Evolutionary conservation across 306 rosid genomes (phyloP).

Genomic region (Luffa acutangula): DNA sequence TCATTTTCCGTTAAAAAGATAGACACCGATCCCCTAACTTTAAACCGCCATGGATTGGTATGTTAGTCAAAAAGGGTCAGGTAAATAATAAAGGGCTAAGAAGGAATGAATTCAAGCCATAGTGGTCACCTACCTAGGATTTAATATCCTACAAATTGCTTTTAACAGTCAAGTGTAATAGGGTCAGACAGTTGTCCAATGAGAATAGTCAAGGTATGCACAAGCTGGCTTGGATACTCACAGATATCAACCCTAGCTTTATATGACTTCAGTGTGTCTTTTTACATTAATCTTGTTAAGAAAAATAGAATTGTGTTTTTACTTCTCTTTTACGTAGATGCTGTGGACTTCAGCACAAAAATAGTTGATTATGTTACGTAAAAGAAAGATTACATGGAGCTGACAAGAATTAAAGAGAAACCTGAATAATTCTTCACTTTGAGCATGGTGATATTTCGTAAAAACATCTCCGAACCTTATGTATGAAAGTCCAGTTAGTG

Average conservation of each 20-base stretch:
- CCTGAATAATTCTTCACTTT: slow-evolving; percentile 78
- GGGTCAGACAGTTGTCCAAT: too few relatives aligned
- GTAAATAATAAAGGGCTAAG: too few relatives aligned
- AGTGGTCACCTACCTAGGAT: too few relatives aligned
- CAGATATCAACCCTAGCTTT: background rate
- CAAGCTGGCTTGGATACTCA: too few relatives aligned
- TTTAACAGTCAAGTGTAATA: too few relatives aligned
- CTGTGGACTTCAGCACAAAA: background rate
- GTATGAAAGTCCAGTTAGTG: slow-evolving; percentile 60
- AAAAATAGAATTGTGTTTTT: background rate
- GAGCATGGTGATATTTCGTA: slow-evolving; percentile 59
- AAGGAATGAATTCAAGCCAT: too few relatives aligned
- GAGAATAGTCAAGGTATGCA: too few relatives aligned
- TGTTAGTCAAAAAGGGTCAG: too few relatives aligned
- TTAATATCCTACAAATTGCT: too few relatives aligned
- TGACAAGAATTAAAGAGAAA: slow-evolving; percentile 19
- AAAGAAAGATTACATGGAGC: background rate
- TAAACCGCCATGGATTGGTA: too few relatives aligned
- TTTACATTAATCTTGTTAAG: background rate
- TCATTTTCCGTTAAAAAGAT: background rate
- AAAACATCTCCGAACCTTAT: slow-evolving; percentile 95
- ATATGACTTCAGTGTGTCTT: background rate
- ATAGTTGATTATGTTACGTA: background rate
- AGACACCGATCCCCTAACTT: background rate
- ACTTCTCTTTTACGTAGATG: background rate